Percentiles rank a stretch among this genome's conserved stretches.
Conservation (phyloP, 177 flowering plant species). For the Vitis hybrid region DNA sequence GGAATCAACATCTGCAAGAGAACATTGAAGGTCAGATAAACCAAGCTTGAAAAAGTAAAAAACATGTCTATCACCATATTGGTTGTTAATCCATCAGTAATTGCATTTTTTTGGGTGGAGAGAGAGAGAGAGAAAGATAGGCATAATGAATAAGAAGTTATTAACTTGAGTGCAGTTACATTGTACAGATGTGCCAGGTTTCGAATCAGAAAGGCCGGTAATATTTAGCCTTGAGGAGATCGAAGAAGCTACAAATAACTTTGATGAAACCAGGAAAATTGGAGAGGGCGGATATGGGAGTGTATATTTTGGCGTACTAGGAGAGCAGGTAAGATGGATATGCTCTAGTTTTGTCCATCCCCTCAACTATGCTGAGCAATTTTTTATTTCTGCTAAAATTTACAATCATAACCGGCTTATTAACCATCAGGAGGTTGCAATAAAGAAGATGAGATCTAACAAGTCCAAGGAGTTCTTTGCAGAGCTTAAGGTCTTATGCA, state of each 20-base stretch:
- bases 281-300: constrained; percentile 77
- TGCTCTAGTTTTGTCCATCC: neutral
- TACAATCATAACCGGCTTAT: neutral
- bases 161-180: neutral
- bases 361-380: neutral
- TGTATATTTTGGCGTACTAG: constrained; percentile 61
- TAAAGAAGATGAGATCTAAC: constrained; percentile 79
- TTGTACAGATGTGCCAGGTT: constrained; percentile 39
- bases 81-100: too few species aligned
- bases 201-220: constrained; percentile 67
- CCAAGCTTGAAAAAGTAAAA: neutral
- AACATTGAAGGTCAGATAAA: constrained; percentile 39
- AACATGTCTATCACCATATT: too few species aligned
- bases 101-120: neutral
- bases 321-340: constrained; percentile 39
- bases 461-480: constrained; percentile 79
- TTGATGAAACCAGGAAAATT: constrained; percentile 54
- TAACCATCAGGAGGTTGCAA: constrained; percentile 61
- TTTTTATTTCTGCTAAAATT: neutral
- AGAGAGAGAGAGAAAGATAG: neutral
- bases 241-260: constrained; percentile 57
- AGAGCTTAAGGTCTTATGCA: constrained; percentile 74
- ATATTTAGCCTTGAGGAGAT: constrained; percentile 49
- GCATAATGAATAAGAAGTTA: too few species aligned
- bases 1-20: constrained; percentile 29